Base-by-base conservation (phyloP, 352 stramenopile genomes). In the Sclerospora graminicola region DNA sequence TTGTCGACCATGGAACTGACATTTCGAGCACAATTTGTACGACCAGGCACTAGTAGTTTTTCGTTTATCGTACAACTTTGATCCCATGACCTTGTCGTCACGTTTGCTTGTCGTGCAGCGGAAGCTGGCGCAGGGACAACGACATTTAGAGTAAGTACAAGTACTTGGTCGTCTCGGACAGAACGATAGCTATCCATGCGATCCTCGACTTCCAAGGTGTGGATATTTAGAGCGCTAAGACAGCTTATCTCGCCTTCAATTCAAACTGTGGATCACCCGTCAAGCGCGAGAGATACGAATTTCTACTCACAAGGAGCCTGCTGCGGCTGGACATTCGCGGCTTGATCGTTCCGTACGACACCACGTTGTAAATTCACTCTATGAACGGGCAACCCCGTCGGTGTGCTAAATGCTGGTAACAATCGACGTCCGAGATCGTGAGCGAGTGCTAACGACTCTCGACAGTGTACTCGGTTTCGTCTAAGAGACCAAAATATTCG, bases 131-230 rank as follows among this genome's bases (percentile, higher is more conserved):
- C 43, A 44, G 80, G 77, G 16, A 87, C 72, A 50, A 89, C 81
- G 32, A 85, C 62, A 42, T 82, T 58, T 8, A 99, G 18, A 98
- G 88, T 21, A 99, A 55, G 67, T 97, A 99, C 10, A 99, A 54
- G 57, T 99, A 99, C 64, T 99, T 99, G 21, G 97, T 74, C 2
- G 96, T 99, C 72, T 99, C 97, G 1, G 84, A 96, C 1, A 99
- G 69, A 53, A 99, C 98, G 48, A n/a, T 97, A 99, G 42, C 86
- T 98, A 50, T 97, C 94, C 97, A 99, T 99, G 52, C 95, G 88
- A 49, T 99, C 86, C 21, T 96, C 73, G 7, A 98, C 77, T 1
- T 78, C 61, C 5, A 92, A 65, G n/a, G 83, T 93, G 40, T 91
- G 66, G 51, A 97, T 91, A 49, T 97, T 69, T n/a, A 97, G 5